Percentiles rank a stretch among this genome's conserved stretches.
phyloP scores from a whole-genome alignment of 768 basidiomycete genomes.

The Mycena belliarum region DNA sequence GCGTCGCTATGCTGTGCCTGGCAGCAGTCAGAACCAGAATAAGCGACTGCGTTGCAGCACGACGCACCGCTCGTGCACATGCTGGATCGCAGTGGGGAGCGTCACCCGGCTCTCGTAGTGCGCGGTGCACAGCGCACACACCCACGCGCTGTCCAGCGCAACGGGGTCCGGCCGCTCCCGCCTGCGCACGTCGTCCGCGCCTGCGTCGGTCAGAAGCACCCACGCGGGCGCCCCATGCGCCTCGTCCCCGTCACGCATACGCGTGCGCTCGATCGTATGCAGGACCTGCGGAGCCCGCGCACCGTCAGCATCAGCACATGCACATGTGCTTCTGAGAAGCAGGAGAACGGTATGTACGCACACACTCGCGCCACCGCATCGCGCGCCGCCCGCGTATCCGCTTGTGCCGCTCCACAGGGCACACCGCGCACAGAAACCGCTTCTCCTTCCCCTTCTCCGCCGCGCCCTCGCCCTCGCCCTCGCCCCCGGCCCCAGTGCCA shows the following conservation, averaged over 20 bases:
- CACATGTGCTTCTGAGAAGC: too few species aligned
- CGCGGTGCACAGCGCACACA: conserved; percentile 18
- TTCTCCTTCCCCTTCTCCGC: conserved; percentile 6
- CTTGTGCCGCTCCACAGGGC: neutral
- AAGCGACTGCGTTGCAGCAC: neutral
- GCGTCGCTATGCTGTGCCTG: conserved; percentile 3
- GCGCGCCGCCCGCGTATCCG: conserved; percentile 6
- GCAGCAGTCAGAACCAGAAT: neutral
- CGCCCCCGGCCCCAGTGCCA: too few species aligned
- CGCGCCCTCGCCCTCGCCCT: neutral
- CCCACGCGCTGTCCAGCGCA: conserved; percentile 12
- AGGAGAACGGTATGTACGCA: neutral
- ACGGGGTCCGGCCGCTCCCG: conserved; percentile 14
- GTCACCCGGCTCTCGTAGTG: conserved; percentile 19
- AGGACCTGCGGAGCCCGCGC: neutral
- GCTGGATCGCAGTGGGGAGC: conserved; percentile 6
- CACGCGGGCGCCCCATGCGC: conserved; percentile 10
- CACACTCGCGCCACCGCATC: conserved; percentile 20
- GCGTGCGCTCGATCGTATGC: conserved; percentile 15
- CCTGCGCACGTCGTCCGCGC: conserved; percentile 13
- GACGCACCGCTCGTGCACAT: conserved; percentile 5
- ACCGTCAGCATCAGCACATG: neutral
- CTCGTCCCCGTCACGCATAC: neutral
- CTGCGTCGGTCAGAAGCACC: conserved; percentile 20
- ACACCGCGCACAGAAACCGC: conserved; percentile 14